Percentiles rank a stretch among this genome's conserved stretches.
Conservation (phyloP, 305 asterid species). For the Fraxinus velutina region DNA sequence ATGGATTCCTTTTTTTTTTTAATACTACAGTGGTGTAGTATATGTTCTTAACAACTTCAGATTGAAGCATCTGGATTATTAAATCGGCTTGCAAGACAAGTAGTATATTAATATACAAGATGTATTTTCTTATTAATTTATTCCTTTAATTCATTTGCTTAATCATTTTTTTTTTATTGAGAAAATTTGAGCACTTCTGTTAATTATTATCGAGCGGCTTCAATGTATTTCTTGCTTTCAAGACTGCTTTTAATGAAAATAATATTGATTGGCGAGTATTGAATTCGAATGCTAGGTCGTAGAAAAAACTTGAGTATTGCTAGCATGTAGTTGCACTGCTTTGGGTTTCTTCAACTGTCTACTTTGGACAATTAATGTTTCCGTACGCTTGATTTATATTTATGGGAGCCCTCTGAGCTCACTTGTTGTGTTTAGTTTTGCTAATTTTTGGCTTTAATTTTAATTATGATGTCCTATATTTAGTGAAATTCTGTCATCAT, state of each 20-base stretch:
- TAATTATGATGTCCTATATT: background rate
- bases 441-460: background rate
- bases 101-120: background rate
- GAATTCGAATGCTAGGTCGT: background rate
- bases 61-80: background rate
- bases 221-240: background rate
- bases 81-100: background rate
- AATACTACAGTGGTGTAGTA: background rate
- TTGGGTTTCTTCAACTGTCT: background rate
- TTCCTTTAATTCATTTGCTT: background rate
- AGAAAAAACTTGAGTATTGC: background rate
- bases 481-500: background rate
- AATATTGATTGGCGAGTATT: background rate
- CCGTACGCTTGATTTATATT: background rate
- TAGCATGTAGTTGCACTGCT: background rate
- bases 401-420: background rate
- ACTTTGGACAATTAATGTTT: background rate
- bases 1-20: background rate
- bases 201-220: background rate
- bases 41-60: background rate
- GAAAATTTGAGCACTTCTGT: background rate
- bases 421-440: background rate
- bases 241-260: background rate
- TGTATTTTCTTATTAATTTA: background rate
- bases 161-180: background rate